Percentiles rank a stretch among this genome's conserved stretches.
These are phyloP conservation scores for Cornus controversa DNA, from an alignment of 148 eudicot species.

Conservation along the genomic window DNA sequence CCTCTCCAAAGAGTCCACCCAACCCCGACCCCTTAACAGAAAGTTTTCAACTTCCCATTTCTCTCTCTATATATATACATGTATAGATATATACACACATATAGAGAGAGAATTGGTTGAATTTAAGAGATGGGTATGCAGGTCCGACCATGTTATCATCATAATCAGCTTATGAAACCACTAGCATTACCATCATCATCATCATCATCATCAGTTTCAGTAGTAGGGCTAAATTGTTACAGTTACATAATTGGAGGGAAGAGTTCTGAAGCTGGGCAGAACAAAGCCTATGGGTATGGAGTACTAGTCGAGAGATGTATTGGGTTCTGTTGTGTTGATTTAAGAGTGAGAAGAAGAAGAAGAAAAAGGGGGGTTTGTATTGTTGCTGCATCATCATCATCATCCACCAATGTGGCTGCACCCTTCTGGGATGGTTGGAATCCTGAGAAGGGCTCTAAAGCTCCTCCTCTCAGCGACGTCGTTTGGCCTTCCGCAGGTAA, in stretches of 20 bases:
- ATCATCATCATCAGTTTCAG: slow-evolving; percentile 11
- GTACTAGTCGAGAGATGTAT: neutral
- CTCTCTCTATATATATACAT: neutral
- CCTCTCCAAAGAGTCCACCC: slow-evolving; percentile 16
- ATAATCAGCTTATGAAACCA: neutral
- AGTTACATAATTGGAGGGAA: neutral
- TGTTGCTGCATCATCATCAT: slow-evolving; percentile 28
- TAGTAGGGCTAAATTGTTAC: neutral
- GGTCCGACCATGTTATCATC: neutral
- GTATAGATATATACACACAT: too few species aligned
- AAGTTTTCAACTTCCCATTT: neutral
- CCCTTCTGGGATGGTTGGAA: slow-evolving; percentile 63
- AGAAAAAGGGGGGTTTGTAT: slow-evolving; percentile 14
- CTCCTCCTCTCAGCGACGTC: slow-evolving; percentile 69
- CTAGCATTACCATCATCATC: neutral
- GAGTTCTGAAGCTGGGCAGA: neutral
- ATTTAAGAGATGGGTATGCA: slow-evolving; percentile 10
- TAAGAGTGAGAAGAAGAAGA: neutral
- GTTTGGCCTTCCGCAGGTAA: slow-evolving; percentile 91
- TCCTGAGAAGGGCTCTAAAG: slow-evolving; percentile 65
- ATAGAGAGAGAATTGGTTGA: neutral
- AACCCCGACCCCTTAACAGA: neutral
- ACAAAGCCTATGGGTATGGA: neutral
- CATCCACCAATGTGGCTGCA: slow-evolving; percentile 25
- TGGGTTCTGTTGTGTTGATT: neutral